Evolutionary conservation across 345 rosid species (phyloP).

Genomic region (Raphanus raphanistrum): DNA sequence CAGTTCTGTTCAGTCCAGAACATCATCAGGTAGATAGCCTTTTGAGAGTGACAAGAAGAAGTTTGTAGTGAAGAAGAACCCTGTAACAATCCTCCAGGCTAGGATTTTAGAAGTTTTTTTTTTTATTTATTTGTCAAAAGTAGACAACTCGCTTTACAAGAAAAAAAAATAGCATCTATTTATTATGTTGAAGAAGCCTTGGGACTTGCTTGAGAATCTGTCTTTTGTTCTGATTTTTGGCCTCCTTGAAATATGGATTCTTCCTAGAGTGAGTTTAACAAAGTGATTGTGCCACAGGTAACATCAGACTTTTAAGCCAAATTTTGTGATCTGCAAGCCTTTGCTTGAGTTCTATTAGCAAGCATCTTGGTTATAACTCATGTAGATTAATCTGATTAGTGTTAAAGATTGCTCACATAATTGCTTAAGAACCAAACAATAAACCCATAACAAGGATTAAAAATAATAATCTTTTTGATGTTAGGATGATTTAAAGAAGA

Average conservation of each 20-base stretch:
- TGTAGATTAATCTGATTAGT: not conserved
- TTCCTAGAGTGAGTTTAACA: not conserved
- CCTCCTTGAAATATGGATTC: not conserved
- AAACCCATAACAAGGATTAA: not conserved
- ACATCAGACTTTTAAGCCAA: not conserved
- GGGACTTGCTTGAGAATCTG: not conserved
- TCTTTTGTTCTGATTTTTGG: not conserved
- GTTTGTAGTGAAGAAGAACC: constrained; percentile 26
- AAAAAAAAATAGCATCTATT: not conserved
- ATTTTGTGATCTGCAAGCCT: not conserved
- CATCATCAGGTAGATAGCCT: constrained; percentile 47
- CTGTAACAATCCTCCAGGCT: constrained; percentile 40
- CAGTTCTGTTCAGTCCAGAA: constrained; percentile 56
- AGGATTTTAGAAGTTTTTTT: constrained; percentile 27
- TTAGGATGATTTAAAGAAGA: not conserved
- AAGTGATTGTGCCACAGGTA: not conserved
- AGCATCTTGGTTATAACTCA: not conserved
- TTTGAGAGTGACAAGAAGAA: constrained; percentile 14
- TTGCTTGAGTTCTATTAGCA: not conserved
- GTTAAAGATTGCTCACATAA: not conserved
- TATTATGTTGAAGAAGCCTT: not conserved
- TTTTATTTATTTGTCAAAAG: constrained; percentile 16
- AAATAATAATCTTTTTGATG: not conserved
- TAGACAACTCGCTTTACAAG: constrained; percentile 18
- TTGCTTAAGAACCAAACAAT: not conserved